Evolutionary conservation across 2,329 filamentous ascomycete species (phyloP), one percentile per base, ranked within the genome.

Genomic region (Fusarium sacchari): DNA sequence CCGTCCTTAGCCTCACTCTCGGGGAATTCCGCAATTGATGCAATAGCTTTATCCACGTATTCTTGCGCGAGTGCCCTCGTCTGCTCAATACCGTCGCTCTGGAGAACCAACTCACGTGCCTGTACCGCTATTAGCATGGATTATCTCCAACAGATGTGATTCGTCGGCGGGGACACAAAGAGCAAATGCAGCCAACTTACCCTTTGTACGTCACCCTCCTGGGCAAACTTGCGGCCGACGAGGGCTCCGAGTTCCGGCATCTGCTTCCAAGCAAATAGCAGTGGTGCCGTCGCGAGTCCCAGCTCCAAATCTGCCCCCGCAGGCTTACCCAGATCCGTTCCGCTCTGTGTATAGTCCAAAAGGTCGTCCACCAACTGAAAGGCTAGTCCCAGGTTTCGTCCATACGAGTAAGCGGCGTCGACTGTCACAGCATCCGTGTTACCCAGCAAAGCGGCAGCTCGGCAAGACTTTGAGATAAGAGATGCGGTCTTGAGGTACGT

Each of bases 311-410:
- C 96, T 36, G 96, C 96, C 44, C 96, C 96, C 10, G 96, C 94
- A 6, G 96, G 96, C 84, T 99, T 99, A 30, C 96, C 96, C 46
- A 99, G 85, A 81, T 98, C 95, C 67, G 90, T 88, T 46, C 91
- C 94, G 61, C 89, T 94, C 70, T 94, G 90, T 0, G 96, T 98
- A 82, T 98, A 99, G 82, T 99, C 96, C 77, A 99, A 87, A 93
- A 99, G 94, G 81, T 99, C 96, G 81, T 99, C 96, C 22, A 99
- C 96, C 15, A 99, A 88, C 86, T 99, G 96, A 84, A 99, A 99
- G 3, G 96, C 96, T 61, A 99, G 84, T 3, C 96, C 96, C 52
- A 99, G 82, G 78, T 99, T 98, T 83, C 94, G 94, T 59, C 96
- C 96, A 79, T 98, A 99, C 22, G 89, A 83, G 80, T 99, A 99